Evolutionary conservation across 169 alveolate species (phyloP).

Genomic region (Eimeria acervulina): DNA sequence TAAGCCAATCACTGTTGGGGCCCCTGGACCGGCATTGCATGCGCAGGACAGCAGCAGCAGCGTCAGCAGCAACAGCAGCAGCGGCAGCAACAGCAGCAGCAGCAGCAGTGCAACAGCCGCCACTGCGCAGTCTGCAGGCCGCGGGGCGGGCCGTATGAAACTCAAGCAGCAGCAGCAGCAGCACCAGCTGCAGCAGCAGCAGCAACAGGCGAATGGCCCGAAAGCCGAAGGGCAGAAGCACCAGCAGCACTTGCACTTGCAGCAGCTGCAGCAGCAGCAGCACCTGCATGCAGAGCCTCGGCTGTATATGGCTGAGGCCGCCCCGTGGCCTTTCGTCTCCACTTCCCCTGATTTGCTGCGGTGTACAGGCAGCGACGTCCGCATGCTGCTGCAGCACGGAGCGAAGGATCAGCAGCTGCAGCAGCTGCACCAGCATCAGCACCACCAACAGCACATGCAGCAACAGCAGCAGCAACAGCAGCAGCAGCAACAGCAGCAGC

Average conservation of each 20-base stretch:
- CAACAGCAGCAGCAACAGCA: background rate
- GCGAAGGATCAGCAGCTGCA: conserved; percentile 43
- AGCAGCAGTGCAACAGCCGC: background rate
- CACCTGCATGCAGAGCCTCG: conserved; percentile 16
- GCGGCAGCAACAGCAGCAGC: background rate
- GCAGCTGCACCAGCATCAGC: background rate
- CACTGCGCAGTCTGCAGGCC: background rate
- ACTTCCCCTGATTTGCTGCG: conserved; percentile 55
- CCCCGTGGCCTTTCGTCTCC: conserved; percentile 60
- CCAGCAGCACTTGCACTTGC: conserved; percentile 13
- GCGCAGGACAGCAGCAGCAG: conserved; percentile 63
- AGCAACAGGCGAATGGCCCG: background rate
- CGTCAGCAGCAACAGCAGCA: background rate
- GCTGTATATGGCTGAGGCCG: conserved; percentile 43
- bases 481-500: conserved; percentile 79
- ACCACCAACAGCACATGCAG: too few relatives aligned
- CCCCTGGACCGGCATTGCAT: background rate
- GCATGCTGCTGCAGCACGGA: conserved; percentile 65
- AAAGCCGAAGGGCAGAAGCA: background rate
- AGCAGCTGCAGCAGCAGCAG: conserved; percentile 49
- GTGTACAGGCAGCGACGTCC: conserved; percentile 18
- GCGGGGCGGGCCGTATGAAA: conserved; percentile 3
- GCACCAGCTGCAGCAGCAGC: conserved; percentile 3
- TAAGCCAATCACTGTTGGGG: background rate
- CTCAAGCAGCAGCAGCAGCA: too few relatives aligned